Base-by-base conservation (phyloP, 257 asterid species). In the Pogostemon cablin region DNA sequence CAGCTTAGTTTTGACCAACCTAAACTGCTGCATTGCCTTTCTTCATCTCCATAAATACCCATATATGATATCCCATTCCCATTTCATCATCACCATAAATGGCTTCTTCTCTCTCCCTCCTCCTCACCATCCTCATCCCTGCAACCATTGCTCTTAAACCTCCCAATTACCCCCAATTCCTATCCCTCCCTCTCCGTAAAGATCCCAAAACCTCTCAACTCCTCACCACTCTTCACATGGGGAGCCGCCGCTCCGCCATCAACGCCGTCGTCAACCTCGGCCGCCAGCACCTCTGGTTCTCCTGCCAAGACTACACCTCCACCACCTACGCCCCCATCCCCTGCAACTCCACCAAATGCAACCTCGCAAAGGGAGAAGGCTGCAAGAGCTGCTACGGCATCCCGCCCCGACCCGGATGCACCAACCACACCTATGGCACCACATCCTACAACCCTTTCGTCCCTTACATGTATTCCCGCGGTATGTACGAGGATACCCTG, bases 341-440 rank as follows among this genome's bases (percentile, higher is more conserved):
- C 3, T 82, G 86, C 47, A 72, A 48, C 69, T 79, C 86, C 3
- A 6, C 72, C 11, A 67, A 54, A 46, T 82, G 86, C 8, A 72
- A 63, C 17, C 0, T 17, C 9, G 77, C 74, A 0, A 40, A 35
- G 57, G 84, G 82, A 0, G 1, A 17, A 1, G 84, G 84, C 17
- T 82, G 86, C 69, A 1, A 39, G 4, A 59, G 79, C 9, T 79
- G 83, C 68, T 50, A 60, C 25, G 25, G 25, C 32, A 3, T 12
- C 32, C 74, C 81, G 32, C 44, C 66, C 15, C 77, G 83, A 4
- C 86, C 86, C 48, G 84, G 84, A 39, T 82, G 86, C 86, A 67
- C 72, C 62, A 79, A 82, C 72, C 59, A 79, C 72, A 79, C 82
- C 1, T 79, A 82, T 17, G 80, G 72, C n/a, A 62, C 80, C 50